phyloP scores from a whole-genome alignment of 1,284 basidiomycete species.

The Leccinum fuscescens region DNA sequence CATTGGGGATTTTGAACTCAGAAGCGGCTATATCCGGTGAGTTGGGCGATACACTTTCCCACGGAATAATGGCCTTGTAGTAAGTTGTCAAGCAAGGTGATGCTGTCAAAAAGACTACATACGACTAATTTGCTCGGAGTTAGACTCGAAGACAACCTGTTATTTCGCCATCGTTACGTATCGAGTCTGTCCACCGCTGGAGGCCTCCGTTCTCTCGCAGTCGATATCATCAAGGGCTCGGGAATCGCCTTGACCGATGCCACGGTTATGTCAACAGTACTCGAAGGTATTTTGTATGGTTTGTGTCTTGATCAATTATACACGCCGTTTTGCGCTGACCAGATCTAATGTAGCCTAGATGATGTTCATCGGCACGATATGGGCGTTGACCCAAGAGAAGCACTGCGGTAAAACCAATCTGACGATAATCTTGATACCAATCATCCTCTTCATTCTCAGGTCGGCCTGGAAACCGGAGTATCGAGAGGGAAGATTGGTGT shows the following conservation, averaged over 20 bases:
- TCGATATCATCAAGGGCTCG: neutral
- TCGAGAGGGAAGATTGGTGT: neutral
- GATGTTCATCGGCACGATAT: constrained; percentile 15
- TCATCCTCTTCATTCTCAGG: constrained; percentile 22
- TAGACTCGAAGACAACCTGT: neutral
- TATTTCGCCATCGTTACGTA: neutral
- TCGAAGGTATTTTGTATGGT: constrained; percentile 17
- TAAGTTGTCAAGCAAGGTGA: no score
- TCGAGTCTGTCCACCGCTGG: neutral
- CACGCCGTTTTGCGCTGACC: neutral
- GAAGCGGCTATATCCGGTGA: no score
- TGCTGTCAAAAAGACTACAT: neutral
- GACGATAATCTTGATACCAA: constrained; percentile 1
- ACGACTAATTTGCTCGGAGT: neutral
- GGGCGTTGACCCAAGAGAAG: constrained; percentile 4
- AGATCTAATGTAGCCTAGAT: constrained; percentile 4
- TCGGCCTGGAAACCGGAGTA: neutral
- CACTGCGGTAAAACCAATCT: neutral
- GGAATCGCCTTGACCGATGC: constrained; percentile 15
- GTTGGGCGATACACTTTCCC: no score
- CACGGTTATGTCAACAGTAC: constrained; percentile 4
- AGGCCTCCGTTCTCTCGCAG: neutral
- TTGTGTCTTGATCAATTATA: neutral
- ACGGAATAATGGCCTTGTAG: no score
- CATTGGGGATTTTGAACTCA: no score